Conservation (phyloP, 164 flowering plant species). For the Amborella trichopoda region DNA sequence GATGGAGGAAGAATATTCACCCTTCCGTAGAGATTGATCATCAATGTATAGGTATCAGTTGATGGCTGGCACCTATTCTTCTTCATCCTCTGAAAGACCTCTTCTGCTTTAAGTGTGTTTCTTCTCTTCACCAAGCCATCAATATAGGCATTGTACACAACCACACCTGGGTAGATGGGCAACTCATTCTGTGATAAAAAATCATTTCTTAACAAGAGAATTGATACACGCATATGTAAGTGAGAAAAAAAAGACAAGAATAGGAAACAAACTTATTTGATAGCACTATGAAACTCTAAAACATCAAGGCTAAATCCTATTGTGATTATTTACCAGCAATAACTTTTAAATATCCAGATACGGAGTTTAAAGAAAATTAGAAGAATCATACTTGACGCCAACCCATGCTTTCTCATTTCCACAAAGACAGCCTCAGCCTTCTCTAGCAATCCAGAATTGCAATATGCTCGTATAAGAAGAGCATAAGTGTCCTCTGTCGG, state of each 20-base stretch:
- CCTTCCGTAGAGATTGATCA: constrained; percentile 86
- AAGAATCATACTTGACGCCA: constrained; percentile 44
- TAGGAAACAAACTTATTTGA: too few relatives aligned
- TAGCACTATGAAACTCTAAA: too few relatives aligned
- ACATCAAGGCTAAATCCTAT: too few relatives aligned
- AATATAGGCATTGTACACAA: constrained; percentile 76
- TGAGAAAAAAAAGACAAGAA: too few relatives aligned
- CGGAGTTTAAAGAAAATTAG: too few relatives aligned
- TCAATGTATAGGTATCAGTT: constrained; percentile 65
- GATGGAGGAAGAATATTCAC: constrained; percentile 13
- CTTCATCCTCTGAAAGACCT: constrained; percentile 74
- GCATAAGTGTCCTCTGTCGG: constrained; percentile 92
- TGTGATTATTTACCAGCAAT: too few relatives aligned
- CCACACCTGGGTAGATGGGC: too few relatives aligned
- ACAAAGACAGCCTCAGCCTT: constrained; percentile 71
- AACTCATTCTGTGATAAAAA: too few relatives aligned
- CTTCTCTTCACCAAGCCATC: constrained; percentile 64
- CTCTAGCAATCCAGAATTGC: constrained; percentile 38
- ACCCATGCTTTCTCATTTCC: constrained; percentile 51
- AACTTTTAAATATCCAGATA: too few relatives aligned
- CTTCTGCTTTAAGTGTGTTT: constrained; percentile 45
- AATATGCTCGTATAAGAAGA: constrained; percentile 61
- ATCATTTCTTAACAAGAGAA: too few relatives aligned
- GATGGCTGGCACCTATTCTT: constrained; percentile 55
- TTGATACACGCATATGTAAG: too few relatives aligned